A percentile compares a stretch with the other conserved stretches of the same genome.
These are phyloP conservation scores for Cutaneotrichosporon curvatum DNA, from an alignment of 1,284 basidiomycete genomes.

Conservation along the genomic window DNA sequence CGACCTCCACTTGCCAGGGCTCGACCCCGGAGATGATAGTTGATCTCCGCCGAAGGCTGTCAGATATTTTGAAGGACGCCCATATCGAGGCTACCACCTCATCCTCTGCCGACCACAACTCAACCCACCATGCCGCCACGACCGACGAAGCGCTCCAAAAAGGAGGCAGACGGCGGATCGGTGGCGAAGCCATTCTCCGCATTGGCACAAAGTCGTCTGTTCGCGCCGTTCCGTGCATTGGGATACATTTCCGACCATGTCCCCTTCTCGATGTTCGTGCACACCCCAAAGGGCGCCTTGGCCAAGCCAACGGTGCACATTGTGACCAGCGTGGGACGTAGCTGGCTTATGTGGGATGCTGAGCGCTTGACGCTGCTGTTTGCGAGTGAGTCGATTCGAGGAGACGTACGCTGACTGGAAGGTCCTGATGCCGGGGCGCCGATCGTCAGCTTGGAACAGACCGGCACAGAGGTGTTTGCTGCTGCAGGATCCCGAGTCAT, in stretches of 20 bases:
- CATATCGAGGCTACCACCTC: background rate
- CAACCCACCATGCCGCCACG: conserved; percentile 10
- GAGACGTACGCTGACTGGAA: conserved; percentile 36
- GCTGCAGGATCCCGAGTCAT: conserved; percentile 63
- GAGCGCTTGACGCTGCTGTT: conserved; percentile 87
- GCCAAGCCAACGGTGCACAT: conserved; percentile 74
- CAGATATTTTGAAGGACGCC: conserved; percentile 2
- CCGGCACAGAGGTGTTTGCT: conserved; percentile 79
- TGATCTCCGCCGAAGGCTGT: background rate
- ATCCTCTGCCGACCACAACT: background rate
- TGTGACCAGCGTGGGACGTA: conserved; percentile 78
- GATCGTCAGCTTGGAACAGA: conserved; percentile 72
- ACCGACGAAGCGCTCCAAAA: conserved; percentile 17
- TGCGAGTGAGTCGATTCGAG: conserved; percentile 59
- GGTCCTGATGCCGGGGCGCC: conserved; percentile 68
- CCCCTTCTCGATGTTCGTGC: conserved; percentile 80
- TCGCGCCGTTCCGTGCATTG: conserved; percentile 89
- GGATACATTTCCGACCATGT: conserved; percentile 87
- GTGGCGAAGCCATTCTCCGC: conserved; percentile 7
- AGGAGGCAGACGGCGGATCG: conserved; percentile 1
- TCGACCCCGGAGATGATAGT: background rate
- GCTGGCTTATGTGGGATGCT: conserved; percentile 97
- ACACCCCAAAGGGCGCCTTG: conserved; percentile 77
- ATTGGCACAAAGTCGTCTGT: conserved; percentile 52
- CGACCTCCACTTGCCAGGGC: too few species aligned